phyloP scores from a whole-genome alignment of 768 basidiomycete genomes.

The Lentinula sp. region DNA sequence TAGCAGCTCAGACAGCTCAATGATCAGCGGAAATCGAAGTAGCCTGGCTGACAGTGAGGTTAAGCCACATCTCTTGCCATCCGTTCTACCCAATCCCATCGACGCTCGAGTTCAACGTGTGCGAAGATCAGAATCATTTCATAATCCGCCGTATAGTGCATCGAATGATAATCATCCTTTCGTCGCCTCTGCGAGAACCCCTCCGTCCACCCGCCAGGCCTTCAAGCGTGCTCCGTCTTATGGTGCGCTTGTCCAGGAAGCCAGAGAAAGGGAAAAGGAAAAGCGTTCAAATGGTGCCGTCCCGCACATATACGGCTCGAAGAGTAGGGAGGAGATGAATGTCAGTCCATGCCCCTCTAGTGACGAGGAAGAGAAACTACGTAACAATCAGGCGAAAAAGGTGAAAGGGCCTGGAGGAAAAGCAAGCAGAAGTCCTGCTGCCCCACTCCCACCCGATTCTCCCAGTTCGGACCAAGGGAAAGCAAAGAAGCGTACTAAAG shows the following conservation, averaged over 20 bases:
- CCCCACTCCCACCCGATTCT: slow-evolving; percentile 13
- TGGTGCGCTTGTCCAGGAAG: slow-evolving; percentile 32
- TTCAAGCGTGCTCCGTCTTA: slow-evolving; percentile 60
- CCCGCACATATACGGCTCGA: slow-evolving; percentile 1
- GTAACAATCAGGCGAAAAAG: slow-evolving; percentile 58
- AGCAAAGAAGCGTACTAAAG: slow-evolving; percentile 11
- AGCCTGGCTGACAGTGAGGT: slow-evolving; percentile 12
- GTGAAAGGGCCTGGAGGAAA: slow-evolving; percentile 30
- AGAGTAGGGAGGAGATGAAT: slow-evolving; percentile 7
- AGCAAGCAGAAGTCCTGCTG: slow-evolving; percentile 6
- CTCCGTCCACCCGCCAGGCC: slow-evolving; percentile 9
- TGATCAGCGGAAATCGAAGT: slow-evolving; percentile 28
- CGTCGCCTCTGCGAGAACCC: slow-evolving; percentile 13
- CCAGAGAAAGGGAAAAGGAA: slow-evolving; percentile 6
- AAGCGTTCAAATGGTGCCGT: slow-evolving; percentile 5
- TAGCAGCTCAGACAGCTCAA: slow-evolving; percentile 29
- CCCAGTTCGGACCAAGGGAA: slow-evolving; percentile 14
- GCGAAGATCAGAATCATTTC: slow-evolving; percentile 44
- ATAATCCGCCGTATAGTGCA: slow-evolving; percentile 20
- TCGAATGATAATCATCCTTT: slow-evolving; percentile 21
- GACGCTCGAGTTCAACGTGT: slow-evolving; percentile 50
- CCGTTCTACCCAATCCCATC: slow-evolving; percentile 19
- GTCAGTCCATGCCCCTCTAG: slow-evolving; percentile 49
- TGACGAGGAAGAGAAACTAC: slow-evolving; percentile 71
- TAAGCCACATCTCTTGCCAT: slow-evolving; percentile 12